phyloP scores from a whole-genome alignment of 306 rosid genomes.

The Arachis stenosperma region DNA sequence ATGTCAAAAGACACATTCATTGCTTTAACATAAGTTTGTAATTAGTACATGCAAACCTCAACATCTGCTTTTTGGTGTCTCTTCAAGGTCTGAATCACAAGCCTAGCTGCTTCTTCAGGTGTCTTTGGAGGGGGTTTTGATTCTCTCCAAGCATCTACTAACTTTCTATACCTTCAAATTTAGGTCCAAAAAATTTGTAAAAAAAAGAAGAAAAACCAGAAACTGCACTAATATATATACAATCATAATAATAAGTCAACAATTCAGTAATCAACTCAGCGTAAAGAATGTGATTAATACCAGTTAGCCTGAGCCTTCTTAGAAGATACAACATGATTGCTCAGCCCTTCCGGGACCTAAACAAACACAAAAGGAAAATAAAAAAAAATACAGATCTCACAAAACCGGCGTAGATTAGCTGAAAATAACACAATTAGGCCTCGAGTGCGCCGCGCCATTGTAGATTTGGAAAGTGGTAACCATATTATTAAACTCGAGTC shows the following conservation, averaged over 20 bases:
- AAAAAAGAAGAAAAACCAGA: conserved; percentile 6
- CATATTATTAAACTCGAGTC: no score
- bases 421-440: neutral
- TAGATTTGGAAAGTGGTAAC: neutral
- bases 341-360: conserved; percentile 86
- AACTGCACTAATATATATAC: conserved; percentile 7
- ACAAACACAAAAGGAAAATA: neutral
- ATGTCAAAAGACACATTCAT: neutral
- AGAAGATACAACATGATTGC: conserved; percentile 78
- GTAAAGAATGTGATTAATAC: conserved; percentile 41
- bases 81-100: conserved; percentile 69
- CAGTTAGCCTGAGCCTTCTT: conserved; percentile 92
- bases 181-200: neutral
- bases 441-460: neutral
- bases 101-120: conserved; percentile 79
- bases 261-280: neutral
- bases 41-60: conserved; percentile 61
- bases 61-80: conserved; percentile 79
- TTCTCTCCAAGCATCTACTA: conserved; percentile 75
- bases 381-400: neutral
- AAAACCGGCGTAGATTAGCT: neutral
- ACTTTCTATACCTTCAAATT: conserved; percentile 81
- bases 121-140: conserved; percentile 77
- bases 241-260: neutral
- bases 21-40: conserved; percentile 4